These are phyloP conservation scores for Canavalia gladiata DNA, from an alignment of 306 rosid genomes.

Conservation along the genomic window DNA sequence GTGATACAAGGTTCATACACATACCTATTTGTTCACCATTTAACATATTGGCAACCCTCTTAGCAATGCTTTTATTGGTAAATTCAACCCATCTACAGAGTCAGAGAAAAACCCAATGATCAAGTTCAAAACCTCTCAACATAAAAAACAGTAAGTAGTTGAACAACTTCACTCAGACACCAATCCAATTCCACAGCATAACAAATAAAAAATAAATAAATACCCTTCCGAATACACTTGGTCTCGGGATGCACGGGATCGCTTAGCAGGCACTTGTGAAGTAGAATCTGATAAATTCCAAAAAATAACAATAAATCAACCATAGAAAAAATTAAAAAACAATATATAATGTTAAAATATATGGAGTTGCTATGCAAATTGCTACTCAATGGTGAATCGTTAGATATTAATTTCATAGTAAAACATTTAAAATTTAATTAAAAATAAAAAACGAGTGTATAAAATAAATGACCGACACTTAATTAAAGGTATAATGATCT, in stretches of 20 bases:
- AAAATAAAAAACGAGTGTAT: background rate
- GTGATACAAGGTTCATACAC: constrained; percentile 3
- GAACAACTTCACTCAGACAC: constrained; percentile 31
- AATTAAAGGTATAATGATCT: background rate
- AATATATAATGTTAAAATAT: background rate
- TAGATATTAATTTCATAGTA: too few relatives aligned
- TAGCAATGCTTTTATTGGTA: constrained; percentile 74
- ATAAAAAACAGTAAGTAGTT: background rate
- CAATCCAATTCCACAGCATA: constrained; percentile 34
- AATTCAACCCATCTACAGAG: constrained; percentile 91
- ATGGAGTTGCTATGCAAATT: too few relatives aligned
- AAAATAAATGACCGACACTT: too few relatives aligned
- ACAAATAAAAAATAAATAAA: background rate
- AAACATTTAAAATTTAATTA: background rate
- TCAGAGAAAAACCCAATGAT: constrained; percentile 36
- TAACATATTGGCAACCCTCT: constrained; percentile 79
- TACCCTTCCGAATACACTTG: constrained; percentile 80
- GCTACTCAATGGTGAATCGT: too few relatives aligned
- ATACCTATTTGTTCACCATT: constrained; percentile 95
- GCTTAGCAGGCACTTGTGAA: constrained; percentile 53
- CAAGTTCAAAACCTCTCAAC: constrained; percentile 2
- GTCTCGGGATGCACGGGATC: constrained; percentile 63
- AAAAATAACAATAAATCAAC: background rate
- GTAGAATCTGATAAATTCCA: constrained; percentile 56
- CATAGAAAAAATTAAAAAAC: background rate